Conservation (phyloP, 2,329 filamentous ascomycete genomes). For the Verticillium dahliae region DNA sequence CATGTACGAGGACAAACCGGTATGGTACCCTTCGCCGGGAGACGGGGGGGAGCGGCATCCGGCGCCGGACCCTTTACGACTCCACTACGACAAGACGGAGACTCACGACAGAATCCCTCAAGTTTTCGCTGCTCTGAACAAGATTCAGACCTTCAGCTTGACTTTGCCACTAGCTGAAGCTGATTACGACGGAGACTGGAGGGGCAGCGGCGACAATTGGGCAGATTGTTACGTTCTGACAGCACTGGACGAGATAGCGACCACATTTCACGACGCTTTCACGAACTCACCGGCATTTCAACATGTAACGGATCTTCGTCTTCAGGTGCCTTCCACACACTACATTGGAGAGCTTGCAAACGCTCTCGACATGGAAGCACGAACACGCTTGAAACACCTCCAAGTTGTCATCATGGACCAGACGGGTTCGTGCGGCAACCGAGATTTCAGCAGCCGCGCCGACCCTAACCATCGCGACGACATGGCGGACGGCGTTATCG, state of each 20-base stretch:
- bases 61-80: neutral
- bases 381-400: slow-evolving; percentile 1
- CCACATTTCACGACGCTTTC: neutral
- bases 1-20: neutral
- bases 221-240: slow-evolving; percentile 5
- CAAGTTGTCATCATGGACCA: slow-evolving; percentile 1
- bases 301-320: slow-evolving; percentile 1
- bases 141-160: slow-evolving; percentile 1
- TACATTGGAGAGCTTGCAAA: neutral
- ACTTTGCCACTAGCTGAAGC: neutral
- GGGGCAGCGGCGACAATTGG: neutral
- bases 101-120: neutral
- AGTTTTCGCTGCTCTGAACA: neutral
- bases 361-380: neutral
- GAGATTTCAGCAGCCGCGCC: neutral
- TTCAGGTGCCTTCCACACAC: slow-evolving; percentile 3
- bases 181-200: neutral
- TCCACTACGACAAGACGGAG: slow-evolving; percentile 3
- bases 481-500: neutral
- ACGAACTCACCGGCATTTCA: neutral
- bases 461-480: neutral
- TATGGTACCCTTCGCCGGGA: neutral
- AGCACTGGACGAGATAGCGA: neutral
- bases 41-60: neutral
- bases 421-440: slow-evolving; percentile 4